phyloP scores from a whole-genome alignment of 805 yeast species.

The Barnettozyma wickerhamii region DNA sequence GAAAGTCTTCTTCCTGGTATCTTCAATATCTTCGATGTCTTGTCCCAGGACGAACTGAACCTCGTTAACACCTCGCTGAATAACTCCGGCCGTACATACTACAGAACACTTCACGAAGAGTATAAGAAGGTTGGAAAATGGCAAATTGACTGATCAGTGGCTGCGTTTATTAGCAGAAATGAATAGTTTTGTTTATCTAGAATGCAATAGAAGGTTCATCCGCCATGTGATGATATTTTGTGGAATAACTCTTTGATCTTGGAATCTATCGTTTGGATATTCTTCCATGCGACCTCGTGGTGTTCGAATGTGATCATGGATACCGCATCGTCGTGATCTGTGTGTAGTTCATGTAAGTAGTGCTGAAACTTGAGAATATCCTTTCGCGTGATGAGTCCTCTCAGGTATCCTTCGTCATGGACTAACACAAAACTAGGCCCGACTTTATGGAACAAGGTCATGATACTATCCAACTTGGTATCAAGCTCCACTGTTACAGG shows the following conservation, averaged over 20 bases:
- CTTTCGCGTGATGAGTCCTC: constrained; percentile 81
- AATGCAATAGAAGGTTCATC: not conserved
- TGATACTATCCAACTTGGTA: constrained; percentile 54
- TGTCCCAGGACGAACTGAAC: constrained; percentile 63
- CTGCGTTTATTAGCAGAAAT: too few relatives aligned
- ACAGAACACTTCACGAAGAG: constrained; percentile 62
- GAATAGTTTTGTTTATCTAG: not conserved
- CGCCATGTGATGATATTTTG: not conserved
- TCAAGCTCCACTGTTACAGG: constrained; percentile 56
- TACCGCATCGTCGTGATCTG: constrained; percentile 7
- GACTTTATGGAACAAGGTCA: constrained; percentile 66
- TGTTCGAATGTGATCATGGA: constrained; percentile 10
- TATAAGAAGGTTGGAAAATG: constrained; percentile 80
- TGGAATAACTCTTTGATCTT: constrained; percentile 5
- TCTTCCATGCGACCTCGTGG: constrained; percentile 13
- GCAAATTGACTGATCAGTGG: constrained; percentile 28
- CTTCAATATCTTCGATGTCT: constrained; percentile 60
- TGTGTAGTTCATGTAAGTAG: constrained; percentile 17
- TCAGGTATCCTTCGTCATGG: constrained; percentile 53
- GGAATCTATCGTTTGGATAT: constrained; percentile 10
- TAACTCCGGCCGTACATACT: constrained; percentile 60
- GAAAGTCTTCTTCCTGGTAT: constrained; percentile 51
- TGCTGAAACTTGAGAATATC: constrained; percentile 68
- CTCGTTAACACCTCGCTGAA: constrained; percentile 64
- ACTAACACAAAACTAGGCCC: constrained; percentile 78